These are phyloP conservation scores for Neonectria neomacrospora DNA, from an alignment of 2,329 filamentous ascomycete species.

Conservation along the genomic window DNA sequence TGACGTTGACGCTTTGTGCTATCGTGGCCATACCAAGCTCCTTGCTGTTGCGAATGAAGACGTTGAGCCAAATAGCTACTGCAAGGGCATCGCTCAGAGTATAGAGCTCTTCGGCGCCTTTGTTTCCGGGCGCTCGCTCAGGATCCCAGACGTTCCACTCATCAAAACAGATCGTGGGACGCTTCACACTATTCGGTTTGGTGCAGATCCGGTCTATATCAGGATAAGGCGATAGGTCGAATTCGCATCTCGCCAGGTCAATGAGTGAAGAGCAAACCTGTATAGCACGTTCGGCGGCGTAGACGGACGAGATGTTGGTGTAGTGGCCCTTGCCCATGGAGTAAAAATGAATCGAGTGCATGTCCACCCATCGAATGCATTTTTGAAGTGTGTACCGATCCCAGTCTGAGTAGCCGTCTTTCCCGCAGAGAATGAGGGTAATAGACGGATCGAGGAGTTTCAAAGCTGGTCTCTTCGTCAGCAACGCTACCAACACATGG, in stretches of 20 bases:
- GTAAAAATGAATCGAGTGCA: slow-evolving; percentile 66
- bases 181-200: slow-evolving; percentile 63
- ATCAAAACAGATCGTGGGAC: slow-evolving; percentile 77
- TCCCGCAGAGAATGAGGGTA: slow-evolving; percentile 75
- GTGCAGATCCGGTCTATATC: slow-evolving; percentile 73
- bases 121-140: slow-evolving; percentile 72
- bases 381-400: slow-evolving; percentile 64
- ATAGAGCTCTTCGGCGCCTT: slow-evolving; percentile 78
- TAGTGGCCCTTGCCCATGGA: slow-evolving; percentile 78
- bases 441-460: slow-evolving; percentile 75
- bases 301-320: slow-evolving; percentile 80
- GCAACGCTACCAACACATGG: not conserved
- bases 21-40: slow-evolving; percentile 81
- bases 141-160: slow-evolving; percentile 88
- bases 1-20: slow-evolving; percentile 80
- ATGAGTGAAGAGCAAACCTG: slow-evolving; percentile 74
- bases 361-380: slow-evolving; percentile 60
- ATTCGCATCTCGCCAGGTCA: slow-evolving; percentile 56
- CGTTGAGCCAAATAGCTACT: slow-evolving; percentile 78
- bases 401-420: slow-evolving; percentile 76
- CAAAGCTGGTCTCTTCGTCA: slow-evolving; percentile 55
- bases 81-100: slow-evolving; percentile 79
- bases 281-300: slow-evolving; percentile 75
- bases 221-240: slow-evolving; percentile 28
- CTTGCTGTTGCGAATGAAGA: slow-evolving; percentile 76